A percentile compares a stretch with the other conserved stretches of the same genome.
Evolutionary conservation across 2,329 filamentous ascomycete species (phyloP).

Genomic region (Pseudogymnoascus sp.): DNA sequence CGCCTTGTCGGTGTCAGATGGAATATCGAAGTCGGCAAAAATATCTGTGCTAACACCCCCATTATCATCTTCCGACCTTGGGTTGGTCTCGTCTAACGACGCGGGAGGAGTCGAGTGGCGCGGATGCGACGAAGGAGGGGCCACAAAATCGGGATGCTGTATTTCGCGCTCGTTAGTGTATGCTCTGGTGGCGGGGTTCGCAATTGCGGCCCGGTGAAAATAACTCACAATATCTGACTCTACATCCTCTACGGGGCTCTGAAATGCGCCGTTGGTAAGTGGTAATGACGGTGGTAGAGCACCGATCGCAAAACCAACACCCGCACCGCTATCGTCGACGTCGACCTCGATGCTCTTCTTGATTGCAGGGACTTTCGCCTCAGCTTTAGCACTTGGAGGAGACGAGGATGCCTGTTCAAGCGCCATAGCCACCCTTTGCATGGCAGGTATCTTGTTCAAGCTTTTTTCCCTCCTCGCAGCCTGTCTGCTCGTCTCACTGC

Average conservation of each 20-base stretch:
- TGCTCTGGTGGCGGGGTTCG: neutral
- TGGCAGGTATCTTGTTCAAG: slow-evolving; percentile 8
- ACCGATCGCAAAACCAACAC: neutral
- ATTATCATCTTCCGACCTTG: neutral
- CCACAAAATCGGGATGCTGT: slow-evolving; percentile 1
- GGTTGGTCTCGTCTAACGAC: neutral
- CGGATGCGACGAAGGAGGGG: slow-evolving; percentile 1
- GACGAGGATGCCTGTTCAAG: neutral
- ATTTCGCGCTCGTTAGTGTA: neutral
- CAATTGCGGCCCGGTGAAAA: neutral
- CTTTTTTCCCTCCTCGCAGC: slow-evolving; percentile 9
- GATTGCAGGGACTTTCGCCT: neutral
- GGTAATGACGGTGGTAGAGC: neutral
- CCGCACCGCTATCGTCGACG: neutral
- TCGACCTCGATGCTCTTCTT: neutral
- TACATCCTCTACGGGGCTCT: neutral
- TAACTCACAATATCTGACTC: neutral
- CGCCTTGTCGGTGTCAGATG: neutral
- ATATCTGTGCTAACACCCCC: neutral
- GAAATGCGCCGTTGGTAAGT: slow-evolving; percentile 6
- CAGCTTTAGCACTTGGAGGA: neutral
- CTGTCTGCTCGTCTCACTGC: neutral
- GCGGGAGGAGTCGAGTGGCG: neutral
- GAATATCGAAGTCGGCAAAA: neutral
- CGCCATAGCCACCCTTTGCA: slow-evolving; percentile 3